Conservation (phyloP, 176 grass and related monocot species). For the Musa schizocarpa region DNA sequence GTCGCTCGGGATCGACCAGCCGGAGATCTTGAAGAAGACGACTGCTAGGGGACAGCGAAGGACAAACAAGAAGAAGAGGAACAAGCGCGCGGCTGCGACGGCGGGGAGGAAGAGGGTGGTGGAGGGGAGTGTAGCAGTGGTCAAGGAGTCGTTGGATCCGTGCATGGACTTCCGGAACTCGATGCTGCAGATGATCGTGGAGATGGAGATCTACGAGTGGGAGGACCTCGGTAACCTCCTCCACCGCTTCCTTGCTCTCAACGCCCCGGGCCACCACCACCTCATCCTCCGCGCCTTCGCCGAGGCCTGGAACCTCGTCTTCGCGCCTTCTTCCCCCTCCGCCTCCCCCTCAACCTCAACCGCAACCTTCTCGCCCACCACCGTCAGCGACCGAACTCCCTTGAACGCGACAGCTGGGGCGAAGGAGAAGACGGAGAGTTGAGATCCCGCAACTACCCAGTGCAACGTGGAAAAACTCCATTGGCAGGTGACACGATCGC, state of each 20-base stretch:
- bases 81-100: no score
- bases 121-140: constrained; percentile 65
- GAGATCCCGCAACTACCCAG: background rate
- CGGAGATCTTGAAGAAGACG: constrained; percentile 7
- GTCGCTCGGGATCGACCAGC: background rate
- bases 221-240: constrained; percentile 92
- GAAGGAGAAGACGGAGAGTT: background rate
- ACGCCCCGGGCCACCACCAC: constrained; percentile 76
- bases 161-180: constrained; percentile 86
- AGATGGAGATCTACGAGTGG: constrained; percentile 97
- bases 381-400: background rate
- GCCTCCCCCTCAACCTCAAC: no score
- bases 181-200: constrained; percentile 95
- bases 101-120: constrained; percentile 22
- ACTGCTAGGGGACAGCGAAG: background rate
- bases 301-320: constrained; percentile 63
- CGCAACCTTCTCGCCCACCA: background rate
- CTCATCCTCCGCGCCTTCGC: constrained; percentile 95
- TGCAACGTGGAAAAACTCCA: background rate
- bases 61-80: constrained; percentile 19
- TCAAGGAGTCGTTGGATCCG: constrained; percentile 67
- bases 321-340: constrained; percentile 53
- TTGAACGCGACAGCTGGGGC: background rate
- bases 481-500: background rate
- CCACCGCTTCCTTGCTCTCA: constrained; percentile 85